Base-by-base conservation (phyloP, 2,329 filamentous ascomycete genomes). In the Blumeriella jaapii region DNA sequence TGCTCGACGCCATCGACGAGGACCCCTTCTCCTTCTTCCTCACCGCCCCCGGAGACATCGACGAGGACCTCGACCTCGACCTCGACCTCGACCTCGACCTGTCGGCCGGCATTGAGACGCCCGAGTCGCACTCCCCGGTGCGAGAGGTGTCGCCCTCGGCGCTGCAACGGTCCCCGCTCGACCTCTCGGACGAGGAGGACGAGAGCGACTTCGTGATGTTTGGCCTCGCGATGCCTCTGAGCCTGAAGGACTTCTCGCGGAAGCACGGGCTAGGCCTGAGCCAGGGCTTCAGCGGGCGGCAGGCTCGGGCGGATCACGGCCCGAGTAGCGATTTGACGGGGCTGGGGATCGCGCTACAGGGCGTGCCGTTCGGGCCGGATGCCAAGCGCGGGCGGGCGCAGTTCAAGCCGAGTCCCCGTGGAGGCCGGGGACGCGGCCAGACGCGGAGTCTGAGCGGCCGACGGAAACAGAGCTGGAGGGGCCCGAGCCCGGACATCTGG, bases 21-120 rank as follows among this genome's bases (percentile, higher is more conserved):
- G 47, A 57, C 36, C 54, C 54, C 3, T 54, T 57, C 27, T 47
- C 53, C 6, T 56, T 50, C 45, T 57, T 57, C 36, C 54, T 57
- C 28, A 48, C 53, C 8, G 45, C 46, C 1, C 48, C 50, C n/a
- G 52, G 52, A 11, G 49, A 55, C 14, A 41, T 47, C n/a, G 48
- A 53, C 18, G 47, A 50, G n/a, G 44, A 46, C 22, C 34, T 44
- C 36, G 29, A 30, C n/a, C n/a, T n/a, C n/a, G 34, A 36, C 20
- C 41, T 42, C n/a, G 44, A 51, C 14, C 48, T 52, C 18, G 22
- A 24, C 9, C 22, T 24, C 9, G 54, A 57, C 19, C 48, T 56
- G 3, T 49, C 47, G 8, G 54, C 54, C 6, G 54, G 54, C 3
- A 57, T 57, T 31, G 52, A 56, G 38, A 46, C 48, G 4, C 39